phyloP scores from a whole-genome alignment of 1,139 yeast genomes.

The Lodderomyces theae region DNA sequence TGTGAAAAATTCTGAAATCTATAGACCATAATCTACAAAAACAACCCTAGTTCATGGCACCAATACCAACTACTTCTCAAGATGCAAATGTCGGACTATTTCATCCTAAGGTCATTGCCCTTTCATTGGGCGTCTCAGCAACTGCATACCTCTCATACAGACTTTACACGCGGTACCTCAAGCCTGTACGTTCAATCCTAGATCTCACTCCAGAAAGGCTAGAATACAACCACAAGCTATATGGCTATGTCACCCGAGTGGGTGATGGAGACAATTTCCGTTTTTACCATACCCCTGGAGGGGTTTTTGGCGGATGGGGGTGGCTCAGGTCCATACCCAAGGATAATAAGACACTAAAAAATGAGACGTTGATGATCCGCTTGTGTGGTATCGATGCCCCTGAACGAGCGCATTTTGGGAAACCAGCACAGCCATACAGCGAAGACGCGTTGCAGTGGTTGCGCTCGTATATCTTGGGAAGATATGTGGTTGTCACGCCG shows the following conservation, averaged over 20 bases:
- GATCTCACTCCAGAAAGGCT: slow-evolving; percentile 40
- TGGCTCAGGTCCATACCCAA: slow-evolving; percentile 63
- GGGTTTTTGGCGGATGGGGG: slow-evolving; percentile 85
- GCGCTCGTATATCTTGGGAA: slow-evolving; percentile 58
- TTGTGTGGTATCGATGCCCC: slow-evolving; percentile 98
- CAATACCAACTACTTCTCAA: background rate
- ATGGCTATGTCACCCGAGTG: slow-evolving; percentile 84
- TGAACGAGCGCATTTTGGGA: slow-evolving; percentile 91
- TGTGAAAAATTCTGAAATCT: background rate
- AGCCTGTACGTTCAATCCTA: slow-evolving; percentile 34
- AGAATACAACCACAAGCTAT: slow-evolving; percentile 38
- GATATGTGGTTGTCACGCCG: slow-evolving; percentile 71
- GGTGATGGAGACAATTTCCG: slow-evolving; percentile 98
- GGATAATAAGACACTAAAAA: slow-evolving; percentile 45
- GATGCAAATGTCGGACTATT: slow-evolving; percentile 22
- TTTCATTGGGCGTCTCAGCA: slow-evolving; percentile 38
- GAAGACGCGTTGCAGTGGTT: slow-evolving; percentile 85
- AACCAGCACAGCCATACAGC: slow-evolving; percentile 85
- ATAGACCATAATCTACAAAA: background rate
- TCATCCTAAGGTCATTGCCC: slow-evolving; percentile 42
- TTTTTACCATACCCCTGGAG: slow-evolving; percentile 93
- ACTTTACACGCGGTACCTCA: slow-evolving; percentile 34
- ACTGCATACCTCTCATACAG: slow-evolving; percentile 30
- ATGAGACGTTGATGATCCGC: slow-evolving; percentile 64
- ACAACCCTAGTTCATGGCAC: slow-evolving; percentile 2